A percentile compares a stretch with the other conserved stretches of the same genome.
These are phyloP conservation scores for Candida cerambycidarum DNA, from an alignment of 805 yeast species.

Conservation along the genomic window DNA sequence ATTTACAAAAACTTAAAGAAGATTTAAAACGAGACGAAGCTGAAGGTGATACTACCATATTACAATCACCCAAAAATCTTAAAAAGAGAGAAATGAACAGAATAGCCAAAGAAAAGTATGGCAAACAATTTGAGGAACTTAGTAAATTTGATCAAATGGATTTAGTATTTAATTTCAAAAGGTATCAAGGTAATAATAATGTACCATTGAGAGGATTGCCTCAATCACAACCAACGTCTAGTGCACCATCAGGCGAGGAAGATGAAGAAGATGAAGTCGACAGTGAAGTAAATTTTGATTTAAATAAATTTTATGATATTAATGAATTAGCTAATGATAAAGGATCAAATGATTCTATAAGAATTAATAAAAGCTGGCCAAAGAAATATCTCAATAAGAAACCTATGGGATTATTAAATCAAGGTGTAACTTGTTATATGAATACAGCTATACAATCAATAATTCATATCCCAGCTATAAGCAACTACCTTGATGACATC, in stretches of 20 bases:
- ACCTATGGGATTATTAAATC: slow-evolving; percentile 77
- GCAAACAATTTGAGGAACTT: neutral
- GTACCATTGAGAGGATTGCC: no score
- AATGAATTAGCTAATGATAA: slow-evolving; percentile 58
- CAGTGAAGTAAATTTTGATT: slow-evolving; percentile 4
- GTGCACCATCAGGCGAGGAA: slow-evolving; percentile 13
- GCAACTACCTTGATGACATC: slow-evolving; percentile 75
- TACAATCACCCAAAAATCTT: neutral
- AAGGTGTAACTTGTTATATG: slow-evolving; percentile 96
- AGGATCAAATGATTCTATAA: slow-evolving; percentile 59
- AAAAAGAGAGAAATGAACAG: neutral
- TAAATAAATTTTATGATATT: slow-evolving; percentile 49
- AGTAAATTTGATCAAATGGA: no score
- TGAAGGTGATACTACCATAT: slow-evolving; percentile 7
- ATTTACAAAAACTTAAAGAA: slow-evolving; percentile 17
- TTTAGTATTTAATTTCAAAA: no score
- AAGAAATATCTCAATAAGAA: slow-evolving; percentile 48
- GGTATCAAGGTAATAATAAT: no score
- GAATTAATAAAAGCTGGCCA: slow-evolving; percentile 75
- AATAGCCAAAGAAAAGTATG: neutral
- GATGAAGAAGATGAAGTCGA: slow-evolving; percentile 19
- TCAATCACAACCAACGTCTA: neutral
- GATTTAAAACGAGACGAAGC: slow-evolving; percentile 21
- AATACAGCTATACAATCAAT: slow-evolving; percentile 92
- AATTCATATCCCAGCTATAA: slow-evolving; percentile 87